Evolutionary conservation across 2,329 filamentous ascomycete species (phyloP).

Genomic region (Corinectria fuckeliana): DNA sequence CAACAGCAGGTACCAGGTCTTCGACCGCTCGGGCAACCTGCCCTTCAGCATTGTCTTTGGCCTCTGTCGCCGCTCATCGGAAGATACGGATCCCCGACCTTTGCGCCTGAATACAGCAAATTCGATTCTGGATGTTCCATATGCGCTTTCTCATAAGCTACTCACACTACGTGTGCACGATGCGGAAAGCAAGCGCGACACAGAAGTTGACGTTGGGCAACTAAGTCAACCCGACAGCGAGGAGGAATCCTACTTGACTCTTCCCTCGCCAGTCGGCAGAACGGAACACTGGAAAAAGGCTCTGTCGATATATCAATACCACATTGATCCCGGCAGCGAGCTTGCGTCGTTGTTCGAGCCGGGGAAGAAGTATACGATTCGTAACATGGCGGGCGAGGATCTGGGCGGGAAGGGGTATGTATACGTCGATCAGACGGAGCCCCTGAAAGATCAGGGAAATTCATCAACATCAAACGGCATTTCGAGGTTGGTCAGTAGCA

Average conservation of each 20-base stretch:
- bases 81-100: slow-evolving; percentile 8
- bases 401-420: background rate
- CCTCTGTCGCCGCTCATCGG: slow-evolving; percentile 15
- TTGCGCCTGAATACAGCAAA: background rate
- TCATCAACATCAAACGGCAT: background rate
- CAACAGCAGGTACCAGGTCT: slow-evolving; percentile 8
- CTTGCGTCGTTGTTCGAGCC: background rate
- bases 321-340: background rate
- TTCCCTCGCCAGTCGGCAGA: slow-evolving; percentile 15
- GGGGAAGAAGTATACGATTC: background rate
- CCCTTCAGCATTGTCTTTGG: slow-evolving; percentile 17
- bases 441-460: background rate
- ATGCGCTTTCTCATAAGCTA: slow-evolving; percentile 8
- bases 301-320: slow-evolving; percentile 4
- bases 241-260: slow-evolving; percentile 2
- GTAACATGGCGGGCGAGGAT: background rate
- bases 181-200: background rate
- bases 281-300: slow-evolving; percentile 3
- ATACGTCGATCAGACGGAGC: background rate
- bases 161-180: slow-evolving; percentile 7
- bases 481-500: background rate
- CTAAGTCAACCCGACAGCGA: background rate
- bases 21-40: slow-evolving; percentile 8
- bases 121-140: slow-evolving; percentile 15
- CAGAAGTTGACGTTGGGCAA: background rate